Percentiles rank a stretch among this genome's conserved stretches.
phyloP scores from a whole-genome alignment of 2,329 filamentous ascomycete genomes.

The Colletotrichum echinochloae region DNA sequence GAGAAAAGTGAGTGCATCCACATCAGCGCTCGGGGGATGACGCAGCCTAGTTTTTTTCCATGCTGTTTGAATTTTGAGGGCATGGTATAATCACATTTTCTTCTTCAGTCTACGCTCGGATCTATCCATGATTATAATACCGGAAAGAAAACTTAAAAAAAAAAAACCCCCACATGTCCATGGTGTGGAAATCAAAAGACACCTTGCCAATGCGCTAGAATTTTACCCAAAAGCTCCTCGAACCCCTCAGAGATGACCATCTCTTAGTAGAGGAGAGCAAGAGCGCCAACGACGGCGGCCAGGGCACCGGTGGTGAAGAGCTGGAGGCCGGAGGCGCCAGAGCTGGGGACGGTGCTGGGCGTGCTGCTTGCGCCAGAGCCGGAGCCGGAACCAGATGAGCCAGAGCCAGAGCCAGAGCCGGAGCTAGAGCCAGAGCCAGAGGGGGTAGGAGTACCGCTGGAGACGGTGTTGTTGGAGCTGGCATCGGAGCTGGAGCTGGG shows the following conservation, averaged over 20 bases:
- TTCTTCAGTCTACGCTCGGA: slow-evolving; percentile 37
- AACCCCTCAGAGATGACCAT: background rate
- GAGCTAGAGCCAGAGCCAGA: slow-evolving; percentile 27
- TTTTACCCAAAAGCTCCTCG: slow-evolving; percentile 8
- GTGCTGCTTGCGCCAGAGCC: slow-evolving; percentile 39
- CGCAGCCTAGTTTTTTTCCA: background rate
- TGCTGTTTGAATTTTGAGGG: background rate
- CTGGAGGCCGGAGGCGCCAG: slow-evolving; percentile 30
- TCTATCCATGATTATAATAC: slow-evolving; percentile 41
- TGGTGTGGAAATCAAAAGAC: slow-evolving; percentile 30
- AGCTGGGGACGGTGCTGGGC: slow-evolving; percentile 19
- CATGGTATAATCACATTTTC: slow-evolving; percentile 36
- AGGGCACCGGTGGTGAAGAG: slow-evolving; percentile 40
- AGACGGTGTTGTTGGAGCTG: slow-evolving; percentile 39
- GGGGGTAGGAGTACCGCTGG: slow-evolving; percentile 39
- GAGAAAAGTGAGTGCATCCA: background rate
- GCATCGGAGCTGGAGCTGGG: slow-evolving; percentile 41
- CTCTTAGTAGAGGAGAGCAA: slow-evolving; percentile 42
- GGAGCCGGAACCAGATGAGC: slow-evolving; percentile 37
- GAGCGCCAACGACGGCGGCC: slow-evolving; percentile 40
- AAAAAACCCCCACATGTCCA: slow-evolving; percentile 33
- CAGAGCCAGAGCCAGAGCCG: background rate
- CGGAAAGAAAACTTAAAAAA: background rate
- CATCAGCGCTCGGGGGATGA: background rate
- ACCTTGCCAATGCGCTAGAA: slow-evolving; percentile 33